Evolutionary conservation across 2,329 filamentous ascomycete species (phyloP).

Genomic region (Domatiomyces globalis): DNA sequence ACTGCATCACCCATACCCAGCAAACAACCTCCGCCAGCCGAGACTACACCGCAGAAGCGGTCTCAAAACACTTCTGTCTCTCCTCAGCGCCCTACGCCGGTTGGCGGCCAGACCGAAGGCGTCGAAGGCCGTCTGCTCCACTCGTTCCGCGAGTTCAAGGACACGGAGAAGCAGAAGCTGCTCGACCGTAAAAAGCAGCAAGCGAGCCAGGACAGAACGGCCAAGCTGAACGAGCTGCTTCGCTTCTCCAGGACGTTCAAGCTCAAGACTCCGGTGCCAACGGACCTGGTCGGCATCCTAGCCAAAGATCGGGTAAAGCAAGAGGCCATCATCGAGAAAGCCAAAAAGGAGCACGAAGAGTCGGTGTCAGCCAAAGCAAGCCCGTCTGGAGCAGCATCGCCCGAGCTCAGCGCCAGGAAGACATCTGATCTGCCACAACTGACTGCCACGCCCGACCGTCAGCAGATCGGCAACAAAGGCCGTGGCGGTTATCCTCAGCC

Average conservation of each 20-base stretch:
- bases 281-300: slow-evolving; percentile 82
- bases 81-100: slow-evolving; percentile 25
- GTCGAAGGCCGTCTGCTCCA: slow-evolving; percentile 48
- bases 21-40: slow-evolving; percentile 1
- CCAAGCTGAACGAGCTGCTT: slow-evolving; percentile 86
- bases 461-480: slow-evolving; percentile 33
- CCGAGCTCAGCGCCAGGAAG: slow-evolving; percentile 35
- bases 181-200: slow-evolving; percentile 43
- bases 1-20: not conserved
- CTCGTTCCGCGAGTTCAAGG: slow-evolving; percentile 51
- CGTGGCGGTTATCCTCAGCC: slow-evolving; percentile 27
- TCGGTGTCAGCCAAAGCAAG: slow-evolving; percentile 26
- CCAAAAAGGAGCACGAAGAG: slow-evolving; percentile 57
- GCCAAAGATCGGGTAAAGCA: slow-evolving; percentile 95
- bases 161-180: slow-evolving; percentile 46
- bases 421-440: slow-evolving; percentile 28
- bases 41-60: slow-evolving; percentile 19
- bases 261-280: slow-evolving; percentile 78
- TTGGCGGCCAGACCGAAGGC: slow-evolving; percentile 43
- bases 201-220: slow-evolving; percentile 61
- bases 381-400: slow-evolving; percentile 8
- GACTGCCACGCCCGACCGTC: slow-evolving; percentile 30
- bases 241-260: slow-evolving; percentile 94
- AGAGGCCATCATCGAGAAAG: slow-evolving; percentile 80
- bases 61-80: slow-evolving; percentile 8